Conservation (phyloP, 164 flowering plant species). For the Dillenia suffruticosa region DNA sequence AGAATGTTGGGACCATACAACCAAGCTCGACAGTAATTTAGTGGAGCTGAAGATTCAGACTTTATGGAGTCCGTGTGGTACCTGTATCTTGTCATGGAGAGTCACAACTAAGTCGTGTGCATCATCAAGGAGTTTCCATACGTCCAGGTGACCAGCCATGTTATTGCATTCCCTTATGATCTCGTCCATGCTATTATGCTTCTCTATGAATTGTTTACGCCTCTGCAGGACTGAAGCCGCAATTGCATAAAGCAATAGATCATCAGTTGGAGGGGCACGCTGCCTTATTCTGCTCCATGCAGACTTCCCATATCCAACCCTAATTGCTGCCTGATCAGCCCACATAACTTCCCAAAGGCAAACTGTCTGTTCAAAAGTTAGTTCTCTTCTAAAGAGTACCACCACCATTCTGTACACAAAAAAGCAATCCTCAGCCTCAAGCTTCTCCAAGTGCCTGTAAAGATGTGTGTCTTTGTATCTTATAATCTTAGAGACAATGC, state of each 20-base stretch:
- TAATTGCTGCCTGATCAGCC: slow-evolving; percentile 94
- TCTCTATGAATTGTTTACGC: slow-evolving; percentile 83
- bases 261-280: slow-evolving; percentile 90
- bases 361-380: slow-evolving; percentile 76
- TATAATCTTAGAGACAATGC: slow-evolving; percentile 79
- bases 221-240: slow-evolving; percentile 88
- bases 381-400: slow-evolving; percentile 85
- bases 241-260: slow-evolving; percentile 82
- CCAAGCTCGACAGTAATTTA: too few species aligned
- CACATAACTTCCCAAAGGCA: slow-evolving; percentile 98
- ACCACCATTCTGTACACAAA: slow-evolving; percentile 98
- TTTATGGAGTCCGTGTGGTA: too few species aligned
- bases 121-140: slow-evolving; percentile 93
- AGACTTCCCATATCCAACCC: slow-evolving; percentile 84
- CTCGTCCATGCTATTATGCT: slow-evolving; percentile 91
- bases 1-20: too few species aligned
- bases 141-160: slow-evolving; percentile 92
- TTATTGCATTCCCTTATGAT: slow-evolving; percentile 84
- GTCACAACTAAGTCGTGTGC: slow-evolving; percentile 83
- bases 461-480: slow-evolving; percentile 83
- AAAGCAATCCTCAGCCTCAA: slow-evolving; percentile 89
- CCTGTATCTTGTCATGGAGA: slow-evolving; percentile 72
- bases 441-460: slow-evolving; percentile 80
- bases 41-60: too few species aligned
- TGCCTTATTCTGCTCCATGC: slow-evolving; percentile 86